phyloP scores from a whole-genome alignment of 225 moss, liverwort and hornwort genomes.

The Straminergon stramineum region DNA sequence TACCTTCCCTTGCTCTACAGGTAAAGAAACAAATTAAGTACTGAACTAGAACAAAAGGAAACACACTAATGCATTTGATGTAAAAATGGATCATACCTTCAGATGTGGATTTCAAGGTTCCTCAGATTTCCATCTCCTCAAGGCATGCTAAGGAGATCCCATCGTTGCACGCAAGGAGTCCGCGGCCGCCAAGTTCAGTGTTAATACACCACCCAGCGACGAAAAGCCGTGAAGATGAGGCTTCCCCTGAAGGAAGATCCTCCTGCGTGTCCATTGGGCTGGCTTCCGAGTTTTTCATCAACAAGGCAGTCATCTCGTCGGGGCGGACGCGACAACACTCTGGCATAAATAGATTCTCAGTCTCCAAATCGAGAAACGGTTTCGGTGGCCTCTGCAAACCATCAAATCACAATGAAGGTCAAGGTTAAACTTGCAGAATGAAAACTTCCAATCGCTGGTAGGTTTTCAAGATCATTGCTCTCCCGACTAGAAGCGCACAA shows the following conservation, averaged over 20 bases:
- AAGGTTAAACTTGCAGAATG: not conserved
- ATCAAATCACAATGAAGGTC: not conserved
- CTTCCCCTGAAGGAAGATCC: not conserved
- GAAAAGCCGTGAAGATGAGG: not conserved
- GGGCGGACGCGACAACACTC: not conserved
- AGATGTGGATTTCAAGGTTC: not conserved
- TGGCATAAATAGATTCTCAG: not conserved
- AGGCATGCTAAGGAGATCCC: not conserved
- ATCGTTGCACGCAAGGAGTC: not conserved
- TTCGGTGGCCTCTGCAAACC: not conserved
- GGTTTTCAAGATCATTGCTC: not conserved
- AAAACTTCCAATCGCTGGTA: not conserved
- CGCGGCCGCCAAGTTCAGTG: not conserved
- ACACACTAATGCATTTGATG: not conserved
- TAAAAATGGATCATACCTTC: not conserved
- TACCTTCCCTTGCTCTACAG: not conserved
- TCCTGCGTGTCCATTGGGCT: not conserved
- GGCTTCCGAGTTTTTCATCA: not conserved
- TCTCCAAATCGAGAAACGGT: not conserved
- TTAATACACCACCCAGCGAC: not conserved
- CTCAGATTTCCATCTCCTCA: not conserved
- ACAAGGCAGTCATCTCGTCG: not conserved
- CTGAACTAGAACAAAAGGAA: not conserved
- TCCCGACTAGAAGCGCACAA: not conserved
- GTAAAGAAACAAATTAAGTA: not conserved